Percentiles rank a stretch among this genome's conserved stretches.
phyloP scores from a whole-genome alignment of 139 green algal genomes.

The Klebsormidium nitens region DNA sequence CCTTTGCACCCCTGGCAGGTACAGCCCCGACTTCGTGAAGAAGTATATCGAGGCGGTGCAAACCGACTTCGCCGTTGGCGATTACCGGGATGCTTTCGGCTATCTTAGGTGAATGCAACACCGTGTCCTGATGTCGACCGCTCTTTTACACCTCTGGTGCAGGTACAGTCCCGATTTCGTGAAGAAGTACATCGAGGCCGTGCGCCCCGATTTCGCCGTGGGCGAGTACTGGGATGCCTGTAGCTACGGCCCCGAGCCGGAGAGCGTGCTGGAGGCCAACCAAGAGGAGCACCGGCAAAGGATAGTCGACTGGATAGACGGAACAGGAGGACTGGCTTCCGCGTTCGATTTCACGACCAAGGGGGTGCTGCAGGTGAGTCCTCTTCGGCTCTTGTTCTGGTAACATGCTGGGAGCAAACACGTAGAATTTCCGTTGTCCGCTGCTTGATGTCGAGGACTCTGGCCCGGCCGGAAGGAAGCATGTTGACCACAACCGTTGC shows the following conservation, averaged over 20 bases:
- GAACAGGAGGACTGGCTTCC: conserved; percentile 33
- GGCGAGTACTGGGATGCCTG: conserved; percentile 50
- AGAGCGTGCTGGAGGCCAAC: conserved; percentile 17
- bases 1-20: too few relatives aligned
- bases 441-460: too few relatives aligned
- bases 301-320: conserved; percentile 54
- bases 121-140: too few relatives aligned
- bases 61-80: too few relatives aligned
- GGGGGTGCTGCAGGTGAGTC: conserved; percentile 78
- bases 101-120: too few relatives aligned
- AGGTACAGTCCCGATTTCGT: conserved; percentile 30
- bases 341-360: conserved; percentile 62
- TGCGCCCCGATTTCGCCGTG: conserved; percentile 31
- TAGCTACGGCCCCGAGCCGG: conserved; percentile 37
- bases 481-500: too few relatives aligned
- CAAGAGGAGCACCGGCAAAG: conserved; percentile 48
- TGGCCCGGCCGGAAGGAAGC: too few relatives aligned
- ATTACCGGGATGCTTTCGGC: too few relatives aligned
- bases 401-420: too few relatives aligned
- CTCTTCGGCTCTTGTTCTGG: too few relatives aligned
- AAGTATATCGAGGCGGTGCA: conserved; percentile 6
- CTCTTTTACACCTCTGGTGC: too few relatives aligned
- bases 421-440: too few relatives aligned
- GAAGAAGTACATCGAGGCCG: conserved; percentile 34
- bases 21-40: conserved; percentile 14